Evolutionary conservation across 164 flowering plant species (phyloP).

Genomic region (Aristolochia californica): DNA sequence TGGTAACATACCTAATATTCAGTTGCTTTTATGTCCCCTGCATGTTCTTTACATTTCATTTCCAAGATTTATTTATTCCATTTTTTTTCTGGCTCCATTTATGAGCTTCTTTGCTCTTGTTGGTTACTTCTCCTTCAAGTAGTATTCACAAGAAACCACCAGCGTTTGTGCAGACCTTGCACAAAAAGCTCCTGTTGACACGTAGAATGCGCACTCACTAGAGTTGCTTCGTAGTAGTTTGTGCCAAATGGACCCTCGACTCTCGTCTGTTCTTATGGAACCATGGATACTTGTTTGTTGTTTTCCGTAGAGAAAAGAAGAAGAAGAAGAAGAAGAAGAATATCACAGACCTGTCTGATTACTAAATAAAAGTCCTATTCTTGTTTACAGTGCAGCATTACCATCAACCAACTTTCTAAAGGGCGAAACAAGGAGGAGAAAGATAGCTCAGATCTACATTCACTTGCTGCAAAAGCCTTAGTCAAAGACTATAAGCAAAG

Average conservation of each 20-base stretch:
- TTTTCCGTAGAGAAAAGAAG: no score
- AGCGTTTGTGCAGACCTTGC: no score
- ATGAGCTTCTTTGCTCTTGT: not conserved
- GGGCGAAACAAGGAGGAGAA: conserved; percentile 86
- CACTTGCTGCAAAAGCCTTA: conserved; percentile 63
- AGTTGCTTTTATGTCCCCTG: not conserved
- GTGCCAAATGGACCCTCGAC: no score
- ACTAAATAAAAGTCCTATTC: not conserved
- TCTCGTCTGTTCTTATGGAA: no score
- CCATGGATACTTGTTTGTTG: no score
- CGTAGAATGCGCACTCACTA: no score
- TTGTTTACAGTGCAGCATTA: conserved; percentile 56
- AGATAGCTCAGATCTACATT: conserved; percentile 56
- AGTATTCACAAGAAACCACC: not conserved
- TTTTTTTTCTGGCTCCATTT: not conserved
- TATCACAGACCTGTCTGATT: not conserved
- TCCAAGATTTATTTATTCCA: not conserved
- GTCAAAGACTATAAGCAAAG: conserved; percentile 69
- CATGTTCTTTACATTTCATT: not conserved
- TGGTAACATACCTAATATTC: conserved; percentile 37
- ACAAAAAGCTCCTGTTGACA: no score
- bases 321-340: not conserved
- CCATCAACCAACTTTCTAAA: conserved; percentile 65
- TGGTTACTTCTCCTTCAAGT: not conserved
- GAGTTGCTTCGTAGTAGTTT: no score